Evolutionary conservation across 257 asterid species (phyloP).

Genomic region (Solanum neorickii): DNA sequence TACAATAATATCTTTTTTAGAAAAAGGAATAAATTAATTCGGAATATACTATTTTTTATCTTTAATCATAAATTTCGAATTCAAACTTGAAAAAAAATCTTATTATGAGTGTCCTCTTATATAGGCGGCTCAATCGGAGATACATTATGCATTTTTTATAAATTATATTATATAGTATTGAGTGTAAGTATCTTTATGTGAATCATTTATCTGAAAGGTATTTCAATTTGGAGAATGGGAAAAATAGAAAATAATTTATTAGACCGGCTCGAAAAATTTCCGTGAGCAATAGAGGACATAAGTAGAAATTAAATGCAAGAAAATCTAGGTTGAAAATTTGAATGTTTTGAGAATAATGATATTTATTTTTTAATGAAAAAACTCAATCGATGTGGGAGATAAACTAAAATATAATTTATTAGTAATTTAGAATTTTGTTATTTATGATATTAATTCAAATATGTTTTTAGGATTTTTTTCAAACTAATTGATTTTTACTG

Average conservation of each 20-base stretch:
- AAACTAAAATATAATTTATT: too few relatives aligned
- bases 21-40: accelerated
- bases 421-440: too few relatives aligned
- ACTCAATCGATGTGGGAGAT: background rate
- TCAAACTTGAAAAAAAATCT: too few relatives aligned
- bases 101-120: too few relatives aligned
- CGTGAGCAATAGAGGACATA: background rate
- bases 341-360: background rate
- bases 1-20: too few relatives aligned
- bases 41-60: too few relatives aligned
- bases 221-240: background rate
- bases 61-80: too few relatives aligned
- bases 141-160: too few relatives aligned
- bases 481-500: too few relatives aligned
- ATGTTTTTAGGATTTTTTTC: too few relatives aligned
- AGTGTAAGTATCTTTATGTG: background rate
- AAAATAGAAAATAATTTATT: background rate
- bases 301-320: background rate
- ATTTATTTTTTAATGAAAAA: background rate
- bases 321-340: background rate
- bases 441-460: too few relatives aligned
- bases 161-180: background rate
- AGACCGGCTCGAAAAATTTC: background rate
- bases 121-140: too few relatives aligned
- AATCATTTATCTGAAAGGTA: background rate